Evolutionary conservation across 2,329 filamentous ascomycete genomes (phyloP).

Genomic region (Fusarium virguliforme): DNA sequence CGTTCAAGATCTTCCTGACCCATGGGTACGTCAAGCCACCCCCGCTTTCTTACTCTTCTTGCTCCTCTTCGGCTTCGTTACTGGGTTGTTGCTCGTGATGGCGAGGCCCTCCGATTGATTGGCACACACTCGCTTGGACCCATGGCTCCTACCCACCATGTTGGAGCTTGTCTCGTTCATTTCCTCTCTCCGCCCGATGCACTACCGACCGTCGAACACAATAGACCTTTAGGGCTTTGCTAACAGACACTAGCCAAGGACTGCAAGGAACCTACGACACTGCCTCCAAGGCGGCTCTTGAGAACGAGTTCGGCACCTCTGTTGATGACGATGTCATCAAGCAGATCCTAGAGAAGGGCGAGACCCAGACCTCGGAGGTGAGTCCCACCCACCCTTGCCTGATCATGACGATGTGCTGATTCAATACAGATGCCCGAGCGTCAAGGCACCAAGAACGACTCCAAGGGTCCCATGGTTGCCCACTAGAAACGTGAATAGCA

Average conservation of each 20-base stretch:
- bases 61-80: neutral
- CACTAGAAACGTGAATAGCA: conserved; percentile 56
- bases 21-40: conserved; percentile 78
- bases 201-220: neutral
- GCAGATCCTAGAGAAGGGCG: conserved; percentile 85
- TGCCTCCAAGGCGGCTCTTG: conserved; percentile 81
- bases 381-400: conserved; percentile 37
- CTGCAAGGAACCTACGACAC: conserved; percentile 84
- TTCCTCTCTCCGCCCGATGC: neutral
- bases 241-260: conserved; percentile 77
- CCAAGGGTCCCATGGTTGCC: conserved; percentile 61
- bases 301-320: conserved; percentile 89
- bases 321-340: conserved; percentile 86
- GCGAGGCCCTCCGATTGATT: neutral
- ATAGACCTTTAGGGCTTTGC: conserved; percentile 5
- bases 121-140: neutral
- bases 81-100: neutral
- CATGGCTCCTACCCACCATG: neutral
- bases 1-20: conserved; percentile 91
- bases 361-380: conserved; percentile 74
- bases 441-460: conserved; percentile 69
- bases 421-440: conserved; percentile 66
- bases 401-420: conserved; percentile 18
- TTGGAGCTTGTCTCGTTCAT: conserved; percentile 2
- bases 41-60: conserved; percentile 26